Evolutionary conservation across 1,139 yeast species (phyloP), one percentile per base, ranked within the genome.

Genomic region (Suhomyces anneliseae): DNA sequence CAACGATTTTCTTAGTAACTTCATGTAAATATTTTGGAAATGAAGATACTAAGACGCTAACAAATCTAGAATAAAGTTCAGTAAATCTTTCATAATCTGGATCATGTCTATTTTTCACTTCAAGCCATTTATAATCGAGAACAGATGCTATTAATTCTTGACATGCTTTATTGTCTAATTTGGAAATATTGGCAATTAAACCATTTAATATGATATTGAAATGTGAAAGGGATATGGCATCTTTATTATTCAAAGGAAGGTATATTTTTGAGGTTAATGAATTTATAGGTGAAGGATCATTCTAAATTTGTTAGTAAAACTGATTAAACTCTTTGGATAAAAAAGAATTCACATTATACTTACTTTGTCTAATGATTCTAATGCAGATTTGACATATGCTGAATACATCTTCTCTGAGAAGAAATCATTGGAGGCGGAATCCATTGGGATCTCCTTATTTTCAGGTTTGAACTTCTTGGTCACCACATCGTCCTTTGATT

Each of bases 1-100:
- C 56, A 8, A 90, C 78, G 34, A 92, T 67, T 53, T 81, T 79
- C 53, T 76, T 72, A 15, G 87, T 82, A n/a, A 92, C 90, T 51
- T 87, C 95, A 53, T 80, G 79, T 80, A 95, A 83, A 87, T 95
- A 92, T 64, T 85, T 87, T 7, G 98, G 98, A 50, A 85, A 76
- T 37, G 95, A 87, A 6, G 96, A 86, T 36, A 92, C 90, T 48
- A 93, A 74, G 29, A 90, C 89, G 40, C 83, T 77, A 46, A 89
- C 69, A 64, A 93, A 93, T 44, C 83, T 85, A 39, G 87, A 78
- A 54, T 74, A 74, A 73, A 87, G 51, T 68, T 77, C 62, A 64
- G 70, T 49, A 76, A 76, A 69, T 72, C 70, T 40, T 53, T 52
- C 19, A 61, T 59, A 47, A 8, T 45, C 44, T 69, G 60, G 49